Evolutionary conservation across 2,329 filamentous ascomycete genomes (phyloP).

Genomic region (Ophiostoma perfectum): DNA sequence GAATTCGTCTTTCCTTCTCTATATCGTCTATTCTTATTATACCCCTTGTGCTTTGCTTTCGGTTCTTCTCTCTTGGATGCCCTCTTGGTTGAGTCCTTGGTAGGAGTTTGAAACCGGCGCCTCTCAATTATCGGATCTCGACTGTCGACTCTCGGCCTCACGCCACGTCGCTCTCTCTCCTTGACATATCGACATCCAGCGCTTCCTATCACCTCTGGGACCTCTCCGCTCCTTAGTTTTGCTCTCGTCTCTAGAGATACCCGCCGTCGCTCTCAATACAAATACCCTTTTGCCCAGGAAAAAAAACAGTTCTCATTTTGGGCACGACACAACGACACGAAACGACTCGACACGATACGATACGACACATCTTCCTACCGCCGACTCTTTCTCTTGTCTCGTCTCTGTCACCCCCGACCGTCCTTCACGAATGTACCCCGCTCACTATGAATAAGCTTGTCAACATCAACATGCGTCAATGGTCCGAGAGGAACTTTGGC

Average conservation of each 20-base stretch:
- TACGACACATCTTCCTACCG: background rate
- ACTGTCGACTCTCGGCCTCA: background rate
- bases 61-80: background rate
- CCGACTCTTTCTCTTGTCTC: background rate
- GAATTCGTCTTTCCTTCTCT: background rate
- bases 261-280: background rate
- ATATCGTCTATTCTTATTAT: constrained; percentile 1
- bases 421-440: constrained; percentile 27
- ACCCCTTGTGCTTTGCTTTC: constrained; percentile 4
- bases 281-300: constrained; percentile 16
- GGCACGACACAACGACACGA: background rate
- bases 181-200: background rate
- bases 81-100: background rate
- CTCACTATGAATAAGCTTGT: constrained; percentile 60
- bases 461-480: constrained; percentile 60
- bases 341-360: background rate
- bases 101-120: background rate
- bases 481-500: constrained; percentile 63
- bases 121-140: background rate
- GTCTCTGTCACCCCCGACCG: background rate
- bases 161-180: background rate
- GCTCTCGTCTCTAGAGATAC: constrained; percentile 16
- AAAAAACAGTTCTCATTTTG: background rate
- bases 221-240: background rate
- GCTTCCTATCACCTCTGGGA: background rate